A percentile compares a stretch with the other conserved stretches of the same genome.
phyloP scores from a whole-genome alignment of 2,329 filamentous ascomycete genomes.

The Pestalotiopsis sp. region DNA sequence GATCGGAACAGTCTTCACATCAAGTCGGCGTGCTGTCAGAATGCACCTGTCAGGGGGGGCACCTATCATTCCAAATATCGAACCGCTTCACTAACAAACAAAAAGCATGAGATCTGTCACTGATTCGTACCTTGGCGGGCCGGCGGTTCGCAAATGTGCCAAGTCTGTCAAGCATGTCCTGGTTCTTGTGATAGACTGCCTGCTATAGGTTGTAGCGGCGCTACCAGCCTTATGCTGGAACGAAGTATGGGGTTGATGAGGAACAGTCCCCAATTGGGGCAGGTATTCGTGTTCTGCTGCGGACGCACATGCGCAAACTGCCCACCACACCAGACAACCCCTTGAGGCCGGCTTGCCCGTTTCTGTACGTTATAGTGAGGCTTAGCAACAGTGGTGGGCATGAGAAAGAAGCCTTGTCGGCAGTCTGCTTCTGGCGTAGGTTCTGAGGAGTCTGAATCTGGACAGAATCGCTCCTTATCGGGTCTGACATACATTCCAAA shows the following conservation, averaged over 20 bases:
- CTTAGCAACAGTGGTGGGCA: not conserved
- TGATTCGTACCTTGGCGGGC: not conserved
- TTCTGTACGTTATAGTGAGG: not conserved
- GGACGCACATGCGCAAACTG: not conserved
- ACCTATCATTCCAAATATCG: not conserved
- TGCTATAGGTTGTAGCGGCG: not conserved
- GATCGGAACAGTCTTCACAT: not conserved
- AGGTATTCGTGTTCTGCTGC: not conserved
- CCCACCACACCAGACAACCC: not conserved
- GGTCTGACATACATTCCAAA: not conserved
- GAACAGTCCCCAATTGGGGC: not conserved
- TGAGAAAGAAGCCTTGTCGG: not conserved
- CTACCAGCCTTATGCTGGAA: conserved; percentile 10
- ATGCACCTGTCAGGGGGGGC: not conserved
- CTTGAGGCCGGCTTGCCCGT: not conserved
- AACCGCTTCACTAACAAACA: not conserved
- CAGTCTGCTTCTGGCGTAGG: no score
- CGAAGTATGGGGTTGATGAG: not conserved
- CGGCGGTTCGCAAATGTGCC: not conserved
- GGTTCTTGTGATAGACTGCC: not conserved
- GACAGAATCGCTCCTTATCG: not conserved
- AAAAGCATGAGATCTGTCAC: not conserved
- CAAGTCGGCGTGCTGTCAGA: not conserved
- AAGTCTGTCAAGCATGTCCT: not conserved
- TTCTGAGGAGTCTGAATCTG: not conserved